Evolutionary conservation across 495 filamentous ascomycete species (phyloP).

Genomic region (Penicillium chermesinum): DNA sequence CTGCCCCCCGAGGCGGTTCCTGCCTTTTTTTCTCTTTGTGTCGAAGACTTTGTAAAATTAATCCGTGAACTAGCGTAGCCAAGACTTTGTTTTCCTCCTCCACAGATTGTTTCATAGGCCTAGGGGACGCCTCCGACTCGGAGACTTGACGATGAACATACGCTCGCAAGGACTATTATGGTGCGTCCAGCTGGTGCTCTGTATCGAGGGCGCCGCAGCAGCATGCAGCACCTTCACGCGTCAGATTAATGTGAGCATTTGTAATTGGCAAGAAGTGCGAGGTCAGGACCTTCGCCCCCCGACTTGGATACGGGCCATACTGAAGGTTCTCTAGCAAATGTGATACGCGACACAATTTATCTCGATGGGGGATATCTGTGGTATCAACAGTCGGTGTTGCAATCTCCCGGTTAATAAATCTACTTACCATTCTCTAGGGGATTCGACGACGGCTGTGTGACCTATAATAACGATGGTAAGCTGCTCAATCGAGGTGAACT

Average conservation of each 20-base stretch:
- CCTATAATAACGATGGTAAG: conserved; percentile 10
- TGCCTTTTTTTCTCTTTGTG: too few species aligned
- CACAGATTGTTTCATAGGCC: too few species aligned
- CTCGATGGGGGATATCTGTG: conserved; percentile 59
- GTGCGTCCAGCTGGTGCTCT: background rate
- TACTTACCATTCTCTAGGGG: conserved; percentile 10
- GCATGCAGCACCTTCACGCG: background rate
- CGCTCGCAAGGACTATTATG: background rate
- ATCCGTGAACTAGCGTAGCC: too few species aligned
- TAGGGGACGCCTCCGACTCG: too few species aligned
- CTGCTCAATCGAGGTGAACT: background rate
- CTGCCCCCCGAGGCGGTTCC: too few species aligned
- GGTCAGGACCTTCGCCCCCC: too few species aligned
- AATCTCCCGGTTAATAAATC: background rate
- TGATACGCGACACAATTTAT: conserved; percentile 63
- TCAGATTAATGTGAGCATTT: background rate
- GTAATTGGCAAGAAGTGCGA: background rate
- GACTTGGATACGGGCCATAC: too few species aligned
- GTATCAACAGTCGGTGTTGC: conserved; percentile 35
- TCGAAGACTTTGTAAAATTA: too few species aligned
- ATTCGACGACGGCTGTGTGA: conserved; percentile 19
- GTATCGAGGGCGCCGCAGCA: background rate
- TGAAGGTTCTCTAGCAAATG: conserved; percentile 41
- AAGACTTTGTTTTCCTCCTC: too few species aligned
- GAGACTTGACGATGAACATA: background rate